Evolutionary conservation across 2,329 filamentous ascomycete genomes (phyloP), one percentile per base, ranked within the genome.

Genomic region (Fusarium euwallaceae): DNA sequence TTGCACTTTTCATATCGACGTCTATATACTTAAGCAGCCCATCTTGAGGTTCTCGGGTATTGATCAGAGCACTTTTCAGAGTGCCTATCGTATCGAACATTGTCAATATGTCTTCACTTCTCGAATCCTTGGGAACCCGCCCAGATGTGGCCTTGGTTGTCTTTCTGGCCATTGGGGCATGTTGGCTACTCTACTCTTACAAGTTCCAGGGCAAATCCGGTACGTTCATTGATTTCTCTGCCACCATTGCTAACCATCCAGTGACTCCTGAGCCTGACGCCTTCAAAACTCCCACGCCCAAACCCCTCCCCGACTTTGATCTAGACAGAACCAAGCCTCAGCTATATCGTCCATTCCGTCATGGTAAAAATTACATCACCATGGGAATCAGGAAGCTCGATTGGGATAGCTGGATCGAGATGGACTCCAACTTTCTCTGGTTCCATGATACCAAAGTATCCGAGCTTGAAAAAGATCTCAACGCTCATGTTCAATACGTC

Each of bases 351-450:
- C 74, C 73, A 0, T 76, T 67, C 22, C 74, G 69, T n/a, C 74
- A 74, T 39, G 71, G 74, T 7, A 69, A 56, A 1, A 72, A 62
- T 2, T 71, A 76, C 6, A 55, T 76, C 16, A 76, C 71, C 1
- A 76, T 76, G 74, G 73, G 74, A 0, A 76, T 76, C 1, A 37
- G 71, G 16, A 76, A 70, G 22, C 32, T 76, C 0, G 63, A 72
- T 6, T 76, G 73, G 74, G 64, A 76, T 2, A 68, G 63, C 4
- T 76, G 74, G 73, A 76, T 76, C 12, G 71, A 76, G 58, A 70
- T 76, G 67, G 73, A 76, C 5, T 76, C 69, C 3, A 72, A 76
- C 11, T 76, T 70, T 8, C 41, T 71, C 4, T 63, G 60, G 34
- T 76, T 69, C 1, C 74, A 76, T 1, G 74, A 70, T 16, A n/a